These are phyloP conservation scores for Colletotrichum sp. DNA, from an alignment of 2,329 filamentous ascomycete genomes.

Conservation along the genomic window DNA sequence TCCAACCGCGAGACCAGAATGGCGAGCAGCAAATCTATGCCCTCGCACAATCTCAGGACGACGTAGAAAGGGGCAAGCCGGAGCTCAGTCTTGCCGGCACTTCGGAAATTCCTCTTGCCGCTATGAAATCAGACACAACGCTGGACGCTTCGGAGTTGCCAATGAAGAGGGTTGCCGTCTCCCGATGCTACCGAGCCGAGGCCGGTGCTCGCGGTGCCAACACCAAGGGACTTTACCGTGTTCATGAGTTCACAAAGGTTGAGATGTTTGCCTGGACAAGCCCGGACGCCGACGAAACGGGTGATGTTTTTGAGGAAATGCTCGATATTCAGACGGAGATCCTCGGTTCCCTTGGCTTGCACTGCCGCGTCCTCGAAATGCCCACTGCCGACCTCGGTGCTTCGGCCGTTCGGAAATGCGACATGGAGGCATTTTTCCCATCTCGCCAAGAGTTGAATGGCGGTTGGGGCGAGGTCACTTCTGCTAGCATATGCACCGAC, in stretches of 20 bases:
- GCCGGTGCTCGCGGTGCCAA: conserved; percentile 88
- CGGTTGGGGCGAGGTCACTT: conserved; percentile 94
- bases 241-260: conserved; percentile 98
- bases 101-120: conserved; percentile 92
- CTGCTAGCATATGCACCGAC: conserved; percentile 89
- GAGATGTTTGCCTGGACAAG: conserved; percentile 94
- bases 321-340: conserved; percentile 87
- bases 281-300: conserved; percentile 54
- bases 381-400: conserved; percentile 87
- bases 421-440: conserved; percentile 95
- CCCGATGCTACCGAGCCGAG: conserved; percentile 94
- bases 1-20: conserved; percentile 88
- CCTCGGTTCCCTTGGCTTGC: conserved; percentile 74
- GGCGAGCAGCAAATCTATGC: conserved; percentile 93
- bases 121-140: conserved; percentile 79
- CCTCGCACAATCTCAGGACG: conserved; percentile 69
- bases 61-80: conserved; percentile 66
- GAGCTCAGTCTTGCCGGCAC: conserved; percentile 83
- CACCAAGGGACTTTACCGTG: conserved; percentile 93
- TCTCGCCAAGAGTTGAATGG: conserved; percentile 68
- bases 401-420: conserved; percentile 83
- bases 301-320: conserved; percentile 81
- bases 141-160: conserved; percentile 73
- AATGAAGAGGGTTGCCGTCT: conserved; percentile 80
- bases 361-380: conserved; percentile 93